Base-by-base conservation (phyloP, 2,329 filamentous ascomycete species). In the Fusarium fracticaudum region DNA sequence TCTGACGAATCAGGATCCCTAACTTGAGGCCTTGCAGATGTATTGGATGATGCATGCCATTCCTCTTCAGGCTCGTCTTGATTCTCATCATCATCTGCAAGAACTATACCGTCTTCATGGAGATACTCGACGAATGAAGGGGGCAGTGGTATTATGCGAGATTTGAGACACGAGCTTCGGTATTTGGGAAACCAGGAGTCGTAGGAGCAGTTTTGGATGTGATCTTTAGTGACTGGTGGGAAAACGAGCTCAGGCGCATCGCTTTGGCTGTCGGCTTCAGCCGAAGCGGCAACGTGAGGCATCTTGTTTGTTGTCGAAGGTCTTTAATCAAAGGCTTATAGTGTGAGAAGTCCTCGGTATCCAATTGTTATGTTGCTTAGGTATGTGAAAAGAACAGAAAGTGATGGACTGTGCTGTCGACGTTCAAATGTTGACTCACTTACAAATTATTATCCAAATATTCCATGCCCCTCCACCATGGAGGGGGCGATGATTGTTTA, bases 171-270 rank as follows among this genome's bases (percentile, higher is more conserved):
- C 54, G 94, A 88, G 13, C 90, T 86, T 68, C 94, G 92, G 81
- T 97, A 98, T 88, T 89, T 92, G 54, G 93, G 91, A 79, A 98
- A 94, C 96, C 96, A 99, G 69, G 88, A 90, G 81, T 98, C 93
- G 83, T 97, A 98, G 47, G 96, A 97, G 84, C 96, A 99, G 83
- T 98, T 93, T 62, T 98, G 86, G 70, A 99, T 97, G 79, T 99
- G 96, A 53, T 92, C 90, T 80, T 92, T 93, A 38, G 91, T 94
- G 65, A 98, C 89, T 2, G 94, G 94, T 26, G 95, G 93, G 80
- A 99, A 98, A 26, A 90, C 90, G 24, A 94, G 55, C 35, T 79
- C 76, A 40, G 69, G 68, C 31, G 72, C 72, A 35, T 77, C 76
- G 33, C 60, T 60, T 41, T 64, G 64, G 35, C 47, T 48, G 29